Conservation (phyloP, 106 monocot genomes). For the Platanthera zijinensis region DNA sequence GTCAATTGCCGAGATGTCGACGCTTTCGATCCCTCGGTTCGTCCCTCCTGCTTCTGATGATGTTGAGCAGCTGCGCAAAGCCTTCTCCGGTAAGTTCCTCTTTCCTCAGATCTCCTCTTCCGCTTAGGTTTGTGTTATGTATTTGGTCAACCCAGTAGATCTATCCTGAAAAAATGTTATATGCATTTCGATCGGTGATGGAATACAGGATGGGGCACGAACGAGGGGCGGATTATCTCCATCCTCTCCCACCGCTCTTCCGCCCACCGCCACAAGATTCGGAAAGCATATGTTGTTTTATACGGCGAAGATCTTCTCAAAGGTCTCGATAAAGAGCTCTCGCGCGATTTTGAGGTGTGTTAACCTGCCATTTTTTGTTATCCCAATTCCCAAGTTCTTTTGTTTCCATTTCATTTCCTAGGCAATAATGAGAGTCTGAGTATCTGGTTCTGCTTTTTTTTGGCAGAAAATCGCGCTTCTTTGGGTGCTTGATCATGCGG, state of each 20-base stretch:
- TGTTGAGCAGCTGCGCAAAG: constrained; percentile 64
- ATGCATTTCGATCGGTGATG: background rate
- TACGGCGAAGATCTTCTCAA: constrained; percentile 73
- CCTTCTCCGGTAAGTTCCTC: constrained; percentile 36
- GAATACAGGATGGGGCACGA: constrained; percentile 81
- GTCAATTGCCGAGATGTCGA: constrained; percentile 30
- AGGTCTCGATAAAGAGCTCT: constrained; percentile 64
- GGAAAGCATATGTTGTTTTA: constrained; percentile 38
- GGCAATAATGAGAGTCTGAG: background rate
- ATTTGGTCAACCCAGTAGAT: background rate
- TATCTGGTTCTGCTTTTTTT: background rate
- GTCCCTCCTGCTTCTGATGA: constrained; percentile 47
- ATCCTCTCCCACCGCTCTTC: constrained; percentile 73
- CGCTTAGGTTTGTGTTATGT: background rate
- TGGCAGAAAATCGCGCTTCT: constrained; percentile 48
- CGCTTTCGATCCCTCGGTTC: constrained; percentile 36
- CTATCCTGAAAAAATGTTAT: background rate
- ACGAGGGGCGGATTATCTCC: constrained; percentile 65
- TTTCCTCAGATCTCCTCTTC: background rate
- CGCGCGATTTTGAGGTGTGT: constrained; percentile 67
- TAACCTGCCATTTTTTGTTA: background rate
- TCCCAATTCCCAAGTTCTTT: background rate
- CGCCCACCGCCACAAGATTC: constrained; percentile 46
- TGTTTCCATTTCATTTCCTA: background rate
- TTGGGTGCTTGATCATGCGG: constrained; percentile 66